Evolutionary conservation across 2,329 filamentous ascomycete species (phyloP).

Genomic region (Geosmithia morbida): DNA sequence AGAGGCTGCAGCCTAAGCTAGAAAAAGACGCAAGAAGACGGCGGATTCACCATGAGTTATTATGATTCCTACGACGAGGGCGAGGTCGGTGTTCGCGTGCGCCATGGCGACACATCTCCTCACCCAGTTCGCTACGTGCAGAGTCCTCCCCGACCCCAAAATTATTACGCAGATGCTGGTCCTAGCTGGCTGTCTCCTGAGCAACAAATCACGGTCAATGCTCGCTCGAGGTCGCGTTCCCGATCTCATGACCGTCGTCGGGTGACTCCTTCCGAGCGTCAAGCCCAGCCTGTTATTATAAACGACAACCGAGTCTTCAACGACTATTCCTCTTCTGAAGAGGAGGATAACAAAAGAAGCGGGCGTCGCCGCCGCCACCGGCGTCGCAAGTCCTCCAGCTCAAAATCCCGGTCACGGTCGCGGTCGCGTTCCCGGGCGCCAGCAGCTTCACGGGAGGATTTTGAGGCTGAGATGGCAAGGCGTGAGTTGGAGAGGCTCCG

Average conservation of each 20-base stretch:
- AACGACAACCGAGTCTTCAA: conserved; percentile 38
- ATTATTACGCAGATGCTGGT: conserved; percentile 24
- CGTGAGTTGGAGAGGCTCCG: conserved; percentile 30
- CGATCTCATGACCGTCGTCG: conserved; percentile 33
- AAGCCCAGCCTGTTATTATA: conserved; percentile 35
- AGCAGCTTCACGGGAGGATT: conserved; percentile 25
- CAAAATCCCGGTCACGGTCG: conserved; percentile 12
- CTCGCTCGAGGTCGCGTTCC: conserved; percentile 20
- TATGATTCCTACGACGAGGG: conserved; percentile 39
- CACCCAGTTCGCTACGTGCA: conserved; percentile 31
- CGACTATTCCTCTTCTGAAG: conserved; percentile 29
- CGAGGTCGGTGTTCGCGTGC: conserved; percentile 37
- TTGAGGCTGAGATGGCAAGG: conserved; percentile 21
- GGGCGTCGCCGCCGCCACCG: conserved; percentile 10
- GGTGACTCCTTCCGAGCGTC: conserved; percentile 20
- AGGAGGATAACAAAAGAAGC: conserved; percentile 5
- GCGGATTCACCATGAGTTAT: conserved; percentile 15
- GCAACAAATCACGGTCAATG: conserved; percentile 26
- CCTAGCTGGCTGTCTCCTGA: conserved; percentile 29
- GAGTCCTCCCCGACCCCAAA: conserved; percentile 20
- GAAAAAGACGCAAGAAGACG: background rate
- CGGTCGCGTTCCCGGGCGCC: conserved; percentile 3
- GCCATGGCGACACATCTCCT: conserved; percentile 24
- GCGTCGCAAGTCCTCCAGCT: conserved; percentile 17
- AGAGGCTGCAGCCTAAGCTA: background rate